Percentiles rank a stretch among this genome's conserved stretches.
Evolutionary conservation across 305 asterid species (phyloP).

Genomic region (Rubia peregrina): DNA sequence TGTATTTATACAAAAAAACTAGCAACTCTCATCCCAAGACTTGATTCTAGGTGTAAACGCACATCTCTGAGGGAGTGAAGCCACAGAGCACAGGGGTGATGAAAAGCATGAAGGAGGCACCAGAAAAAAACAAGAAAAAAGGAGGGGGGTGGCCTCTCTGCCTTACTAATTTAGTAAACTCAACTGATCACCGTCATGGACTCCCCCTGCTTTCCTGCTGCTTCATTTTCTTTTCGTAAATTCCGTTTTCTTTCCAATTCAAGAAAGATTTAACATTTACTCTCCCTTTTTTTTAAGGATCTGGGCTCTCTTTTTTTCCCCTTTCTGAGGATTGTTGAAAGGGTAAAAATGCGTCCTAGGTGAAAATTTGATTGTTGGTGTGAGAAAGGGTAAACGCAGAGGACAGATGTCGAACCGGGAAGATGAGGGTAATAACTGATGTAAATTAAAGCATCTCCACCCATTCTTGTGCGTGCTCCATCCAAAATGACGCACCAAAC

Average conservation of each 20-base stretch:
- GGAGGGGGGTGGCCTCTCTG: not conserved
- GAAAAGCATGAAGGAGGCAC: conserved; percentile 11
- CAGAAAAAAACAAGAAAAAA: conserved; percentile 12
- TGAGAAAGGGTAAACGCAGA: conserved; percentile 10
- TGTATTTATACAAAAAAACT: not conserved
- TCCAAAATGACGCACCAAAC: conserved; percentile 10
- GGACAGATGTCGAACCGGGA: conserved; percentile 39
- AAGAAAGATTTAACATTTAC: not conserved
- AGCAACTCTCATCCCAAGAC: conserved; percentile 13
- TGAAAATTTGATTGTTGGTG: not conserved
- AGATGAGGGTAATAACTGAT: conserved; percentile 23
- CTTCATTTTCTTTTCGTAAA: not conserved
- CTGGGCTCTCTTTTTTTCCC: not conserved
- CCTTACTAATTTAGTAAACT: conserved; percentile 8
- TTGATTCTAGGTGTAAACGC: conserved; percentile 10
- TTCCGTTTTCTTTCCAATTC: not conserved
- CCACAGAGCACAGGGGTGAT: not conserved
- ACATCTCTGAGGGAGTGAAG: conserved; percentile 1
- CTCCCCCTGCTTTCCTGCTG: not conserved
- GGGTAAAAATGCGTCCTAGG: not conserved
- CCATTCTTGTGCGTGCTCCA: conserved; percentile 26
- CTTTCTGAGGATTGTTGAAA: not conserved
- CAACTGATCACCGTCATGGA: conserved; percentile 4
- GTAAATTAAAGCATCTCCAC: conserved; percentile 41
- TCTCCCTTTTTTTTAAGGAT: not conserved